phyloP scores from a whole-genome alignment of 2,329 filamentous ascomycete genomes.

The Trichophyton verrucosum region DNA sequence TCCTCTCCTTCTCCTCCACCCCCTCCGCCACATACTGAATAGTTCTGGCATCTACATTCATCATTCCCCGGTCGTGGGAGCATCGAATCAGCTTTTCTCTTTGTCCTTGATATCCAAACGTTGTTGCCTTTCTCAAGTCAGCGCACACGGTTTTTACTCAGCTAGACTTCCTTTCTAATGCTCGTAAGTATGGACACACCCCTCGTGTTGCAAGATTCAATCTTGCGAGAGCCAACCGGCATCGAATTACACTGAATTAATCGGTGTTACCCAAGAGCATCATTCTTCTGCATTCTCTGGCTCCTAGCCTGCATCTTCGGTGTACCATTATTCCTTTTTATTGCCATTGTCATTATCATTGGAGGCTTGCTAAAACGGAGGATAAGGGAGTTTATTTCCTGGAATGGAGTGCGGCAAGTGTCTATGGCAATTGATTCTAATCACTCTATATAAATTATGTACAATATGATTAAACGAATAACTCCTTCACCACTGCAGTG shows the following conservation, averaged over 20 bases:
- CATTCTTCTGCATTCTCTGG: neutral
- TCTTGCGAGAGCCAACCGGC: neutral
- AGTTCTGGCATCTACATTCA: neutral
- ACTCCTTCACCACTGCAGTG: neutral
- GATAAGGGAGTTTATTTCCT: neutral
- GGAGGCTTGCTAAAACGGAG: too few species aligned
- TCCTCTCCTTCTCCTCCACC: constrained; percentile 14
- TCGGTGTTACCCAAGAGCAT: neutral
- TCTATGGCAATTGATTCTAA: neutral
- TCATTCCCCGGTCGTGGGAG: too few species aligned
- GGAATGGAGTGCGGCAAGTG: neutral
- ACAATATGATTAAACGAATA: neutral
- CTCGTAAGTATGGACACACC: neutral
- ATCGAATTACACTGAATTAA: neutral
- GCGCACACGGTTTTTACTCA: neutral
- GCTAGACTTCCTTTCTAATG: neutral
- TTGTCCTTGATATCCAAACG: neutral
- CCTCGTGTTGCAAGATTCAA: neutral
- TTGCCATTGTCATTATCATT: neutral
- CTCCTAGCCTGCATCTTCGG: neutral
- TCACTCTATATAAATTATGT: neutral
- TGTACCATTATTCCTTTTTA: neutral
- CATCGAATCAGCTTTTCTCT: neutral
- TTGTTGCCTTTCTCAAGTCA: neutral
- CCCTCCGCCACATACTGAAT: neutral